Evolutionary conservation across 148 eudicot species (phyloP).

Genomic region (Vaccinium macrocarpon): DNA sequence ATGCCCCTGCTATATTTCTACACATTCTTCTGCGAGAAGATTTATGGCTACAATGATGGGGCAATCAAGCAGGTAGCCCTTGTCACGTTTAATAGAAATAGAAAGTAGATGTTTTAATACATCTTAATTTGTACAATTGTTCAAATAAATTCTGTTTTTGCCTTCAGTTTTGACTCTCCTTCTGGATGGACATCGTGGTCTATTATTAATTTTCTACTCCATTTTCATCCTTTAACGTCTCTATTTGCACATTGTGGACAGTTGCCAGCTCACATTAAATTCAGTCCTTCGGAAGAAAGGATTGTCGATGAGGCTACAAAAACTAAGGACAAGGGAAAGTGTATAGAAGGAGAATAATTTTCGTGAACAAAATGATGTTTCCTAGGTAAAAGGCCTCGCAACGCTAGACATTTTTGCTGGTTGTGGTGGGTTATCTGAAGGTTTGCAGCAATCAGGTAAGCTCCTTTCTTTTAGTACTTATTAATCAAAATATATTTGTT

Average conservation of each 20-base stretch:
- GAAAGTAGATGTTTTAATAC: too few species aligned
- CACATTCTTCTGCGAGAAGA: conserved; percentile 86
- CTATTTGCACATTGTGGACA: conserved; percentile 21
- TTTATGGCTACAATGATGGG: conserved; percentile 74
- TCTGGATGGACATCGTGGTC: neutral
- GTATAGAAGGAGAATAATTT: conserved; percentile 50
- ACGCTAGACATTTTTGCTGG: conserved; percentile 98
- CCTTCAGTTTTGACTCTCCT: neutral
- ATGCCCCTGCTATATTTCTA: conserved; percentile 50
- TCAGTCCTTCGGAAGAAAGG: conserved; percentile 40
- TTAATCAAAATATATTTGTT: neutral
- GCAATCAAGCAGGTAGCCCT: conserved; percentile 72
- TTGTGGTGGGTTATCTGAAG: conserved; percentile 98
- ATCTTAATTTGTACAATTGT: too few species aligned
- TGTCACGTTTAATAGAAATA: neutral
- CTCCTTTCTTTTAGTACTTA: neutral
- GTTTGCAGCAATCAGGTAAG: conserved; percentile 79
- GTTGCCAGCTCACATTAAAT: conserved; percentile 64
- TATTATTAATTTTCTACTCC: too few species aligned
- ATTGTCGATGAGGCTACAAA: conserved; percentile 37
- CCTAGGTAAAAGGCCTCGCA: conserved; percentile 31
- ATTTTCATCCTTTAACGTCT: neutral
- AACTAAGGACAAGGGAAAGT: conserved; percentile 82
- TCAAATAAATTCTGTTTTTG: too few species aligned
- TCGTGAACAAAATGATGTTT: conserved; percentile 29